Conservation (phyloP, 2,329 filamentous ascomycete genomes). For the Didymella lethalis region DNA sequence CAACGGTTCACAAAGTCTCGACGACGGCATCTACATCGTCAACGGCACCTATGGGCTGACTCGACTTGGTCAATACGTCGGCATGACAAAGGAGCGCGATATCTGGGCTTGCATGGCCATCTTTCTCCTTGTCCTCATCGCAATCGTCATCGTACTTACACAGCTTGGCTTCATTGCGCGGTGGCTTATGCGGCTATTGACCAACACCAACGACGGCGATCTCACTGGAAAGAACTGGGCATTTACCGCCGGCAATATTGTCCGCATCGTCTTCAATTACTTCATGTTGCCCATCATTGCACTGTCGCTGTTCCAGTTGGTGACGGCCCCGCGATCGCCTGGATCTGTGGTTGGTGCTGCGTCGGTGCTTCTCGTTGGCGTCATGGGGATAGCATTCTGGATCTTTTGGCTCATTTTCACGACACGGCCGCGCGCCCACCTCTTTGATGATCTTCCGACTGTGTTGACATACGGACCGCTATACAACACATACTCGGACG, state of each 20-base stretch:
- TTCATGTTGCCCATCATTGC: conserved; percentile 87
- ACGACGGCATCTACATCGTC: conserved; percentile 86
- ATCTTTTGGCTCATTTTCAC: conserved; percentile 80
- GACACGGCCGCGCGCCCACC: conserved; percentile 81
- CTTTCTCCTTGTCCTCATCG: conserved; percentile 83
- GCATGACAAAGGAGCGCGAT: conserved; percentile 77
- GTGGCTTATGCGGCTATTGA: conserved; percentile 77
- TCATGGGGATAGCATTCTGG: conserved; percentile 79
- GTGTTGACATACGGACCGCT: conserved; percentile 89
- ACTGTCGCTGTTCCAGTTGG: conserved; percentile 89
- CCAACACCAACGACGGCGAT: conserved; percentile 81
- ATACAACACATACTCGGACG: conserved; percentile 97
- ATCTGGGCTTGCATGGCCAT: conserved; percentile 95
- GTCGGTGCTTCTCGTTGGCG: conserved; percentile 73
- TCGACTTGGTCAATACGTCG: conserved; percentile 79
- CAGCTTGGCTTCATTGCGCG: conserved; percentile 79
- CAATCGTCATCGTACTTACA: conserved; percentile 69
- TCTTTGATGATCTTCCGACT: conserved; percentile 93
- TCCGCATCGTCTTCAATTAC: conserved; percentile 91
- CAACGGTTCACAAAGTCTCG: conserved; percentile 69
- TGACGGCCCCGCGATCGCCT: conserved; percentile 73
- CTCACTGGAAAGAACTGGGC: conserved; percentile 90
- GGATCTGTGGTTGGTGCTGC: conserved; percentile 77
- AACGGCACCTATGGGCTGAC: conserved; percentile 83
- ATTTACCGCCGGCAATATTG: conserved; percentile 66